Evolutionary conservation across 148 eudicot genomes (phyloP), one percentile per base, ranked within the genome.

Genomic region (Vaccinium corymbosum): DNA sequence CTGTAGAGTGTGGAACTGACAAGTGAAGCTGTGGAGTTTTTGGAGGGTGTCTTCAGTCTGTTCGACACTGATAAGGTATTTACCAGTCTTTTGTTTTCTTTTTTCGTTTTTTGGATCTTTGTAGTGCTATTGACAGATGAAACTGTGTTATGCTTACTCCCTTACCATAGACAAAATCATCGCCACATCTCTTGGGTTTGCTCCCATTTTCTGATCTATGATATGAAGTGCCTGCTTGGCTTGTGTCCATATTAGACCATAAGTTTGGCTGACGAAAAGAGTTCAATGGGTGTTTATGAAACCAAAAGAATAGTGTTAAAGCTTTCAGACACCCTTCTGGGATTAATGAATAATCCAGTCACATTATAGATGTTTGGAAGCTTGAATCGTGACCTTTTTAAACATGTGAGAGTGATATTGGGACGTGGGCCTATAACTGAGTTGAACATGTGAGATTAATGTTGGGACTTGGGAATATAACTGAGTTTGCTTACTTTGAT

Each of bases 1-100:
- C 83, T 86, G 66, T 87, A 91, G 93, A 91, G 92, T 88, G 50
- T 90, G 35, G 92, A 91, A 81, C 72, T 91, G 88, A 90, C 92
- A 17, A 87, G 90, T 85, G 93, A 91, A 87, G 93, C 90, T 55
- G 68, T 86, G 83, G 93, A 91, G 89, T 91, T 91, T 80, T 29
- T 91, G 86, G 90, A 88, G 85, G 92, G 93, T 59, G 83, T 91
- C 48, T 91, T 91, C 86, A 86, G 92, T 83, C 74, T 87, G 57
- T 91, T 87, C 57, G 93, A 91, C 86, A 81, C 70, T 83, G 88
- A 91, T 81, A 90, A 88, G 85, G 93, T 91, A 89, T 75, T 85
- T 70, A 78, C 46, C 19, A 17, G 66, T 14, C 22, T 79, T 79
- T 52, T 7, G 12, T 1, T 20, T 20, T 42, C 48, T 4, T 20